Conservation (phyloP, 768 basidiomycete genomes). For the Mycena galericulata region DNA sequence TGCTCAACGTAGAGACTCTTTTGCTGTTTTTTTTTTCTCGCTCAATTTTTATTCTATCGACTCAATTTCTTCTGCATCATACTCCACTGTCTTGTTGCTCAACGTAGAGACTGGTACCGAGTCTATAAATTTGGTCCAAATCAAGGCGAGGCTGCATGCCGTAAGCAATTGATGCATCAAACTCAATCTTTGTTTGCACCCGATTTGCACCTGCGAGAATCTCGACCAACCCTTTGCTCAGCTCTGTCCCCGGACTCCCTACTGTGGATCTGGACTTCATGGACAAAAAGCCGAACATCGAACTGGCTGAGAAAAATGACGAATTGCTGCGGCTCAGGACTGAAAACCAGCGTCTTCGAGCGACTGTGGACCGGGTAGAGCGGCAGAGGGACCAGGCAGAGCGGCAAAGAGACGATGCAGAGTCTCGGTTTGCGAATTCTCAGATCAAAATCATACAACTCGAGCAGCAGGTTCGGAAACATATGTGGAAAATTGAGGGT, state of each 20-base stretch:
- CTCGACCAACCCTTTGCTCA: no score
- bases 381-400: conserved; percentile 2
- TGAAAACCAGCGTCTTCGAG: conserved; percentile 12
- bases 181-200: background rate
- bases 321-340: background rate
- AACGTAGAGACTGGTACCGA: no score
- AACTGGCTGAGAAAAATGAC: background rate
- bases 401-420: conserved; percentile 16
- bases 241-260: background rate
- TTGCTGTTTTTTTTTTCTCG: no score
- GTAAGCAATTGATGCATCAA: no score
- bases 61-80: no score
- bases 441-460: conserved; percentile 5
- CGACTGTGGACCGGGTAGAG: conserved; percentile 3
- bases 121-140: no score
- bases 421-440: background rate
- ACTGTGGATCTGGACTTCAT: background rate
- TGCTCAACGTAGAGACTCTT: no score
- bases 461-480: conserved; percentile 2
- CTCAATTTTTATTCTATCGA: no score
- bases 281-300: background rate
- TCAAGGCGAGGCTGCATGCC: no score
- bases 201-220: no score
- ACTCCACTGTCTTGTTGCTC: no score
- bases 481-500: background rate